Percentiles rank a stretch among this genome's conserved stretches.
These are phyloP conservation scores for Buddleja alternifolia DNA, from an alignment of 257 asterid genomes.

Conservation along the genomic window DNA sequence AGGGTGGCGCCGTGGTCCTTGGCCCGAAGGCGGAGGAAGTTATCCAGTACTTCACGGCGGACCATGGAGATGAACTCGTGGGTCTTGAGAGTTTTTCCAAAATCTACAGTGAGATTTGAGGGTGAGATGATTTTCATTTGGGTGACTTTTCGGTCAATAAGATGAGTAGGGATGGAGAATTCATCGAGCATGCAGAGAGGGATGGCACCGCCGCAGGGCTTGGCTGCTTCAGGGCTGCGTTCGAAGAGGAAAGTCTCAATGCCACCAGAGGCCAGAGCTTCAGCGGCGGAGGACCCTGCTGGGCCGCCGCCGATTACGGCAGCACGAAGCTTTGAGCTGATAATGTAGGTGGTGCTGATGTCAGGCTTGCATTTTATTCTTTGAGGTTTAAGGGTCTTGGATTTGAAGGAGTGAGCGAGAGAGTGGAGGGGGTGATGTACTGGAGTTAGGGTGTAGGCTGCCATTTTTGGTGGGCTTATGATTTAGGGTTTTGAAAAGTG, in stretches of 20 bases:
- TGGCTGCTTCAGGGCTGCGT: conserved; percentile 71
- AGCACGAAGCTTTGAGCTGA: conserved; percentile 54
- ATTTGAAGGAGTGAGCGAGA: conserved; percentile 37
- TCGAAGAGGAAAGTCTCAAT: conserved; percentile 81
- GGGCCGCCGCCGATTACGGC: conserved; percentile 95
- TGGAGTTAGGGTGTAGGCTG: conserved; percentile 41
- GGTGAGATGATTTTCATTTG: conserved; percentile 79
- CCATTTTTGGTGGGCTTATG: conserved; percentile 45
- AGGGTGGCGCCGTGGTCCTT: conserved; percentile 60
- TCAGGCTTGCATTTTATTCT: conserved; percentile 26
- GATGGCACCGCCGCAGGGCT: conserved; percentile 92
- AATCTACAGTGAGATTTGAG: conserved; percentile 75
- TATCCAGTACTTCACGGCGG: conserved; percentile 86
- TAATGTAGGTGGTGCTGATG: conserved; percentile 15
- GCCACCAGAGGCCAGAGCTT: conserved; percentile 77
- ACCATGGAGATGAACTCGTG: conserved; percentile 82
- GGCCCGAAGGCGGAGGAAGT: conserved; percentile 75
- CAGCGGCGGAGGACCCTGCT: conserved; percentile 91
- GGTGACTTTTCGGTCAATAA: conserved; percentile 77
- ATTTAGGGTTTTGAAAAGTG: conserved; percentile 33
- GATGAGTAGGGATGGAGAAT: conserved; percentile 65
- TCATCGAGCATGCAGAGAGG: conserved; percentile 91
- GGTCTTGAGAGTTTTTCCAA: conserved; percentile 66
- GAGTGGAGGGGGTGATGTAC: conserved; percentile 46
- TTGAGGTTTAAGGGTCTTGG: conserved; percentile 29